These are phyloP conservation scores for Candida qinlingensis DNA, from an alignment of 805 yeast species.

Conservation along the genomic window DNA sequence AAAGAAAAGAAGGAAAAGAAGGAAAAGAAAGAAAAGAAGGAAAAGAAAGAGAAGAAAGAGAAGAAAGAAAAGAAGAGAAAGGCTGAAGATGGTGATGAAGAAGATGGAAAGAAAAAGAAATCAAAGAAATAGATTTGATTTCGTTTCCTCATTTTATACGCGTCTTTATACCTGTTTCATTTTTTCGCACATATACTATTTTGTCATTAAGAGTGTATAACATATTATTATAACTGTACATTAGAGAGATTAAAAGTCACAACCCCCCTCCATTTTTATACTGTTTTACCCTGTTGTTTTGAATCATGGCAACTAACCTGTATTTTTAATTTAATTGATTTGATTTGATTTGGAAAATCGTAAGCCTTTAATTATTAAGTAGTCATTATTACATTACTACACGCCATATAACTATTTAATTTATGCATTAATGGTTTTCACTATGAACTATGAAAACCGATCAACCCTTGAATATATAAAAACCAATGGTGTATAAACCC, in stretches of 20 bases:
- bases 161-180: too few species aligned
- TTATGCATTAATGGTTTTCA: too few species aligned
- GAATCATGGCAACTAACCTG: not conserved
- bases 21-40: conserved; percentile 51
- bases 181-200: too few species aligned
- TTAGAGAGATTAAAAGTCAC: too few species aligned
- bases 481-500: too few species aligned
- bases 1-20: conserved; percentile 44
- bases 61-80: conserved; percentile 49
- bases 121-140: conserved; percentile 32
- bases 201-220: too few species aligned
- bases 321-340: conserved; percentile 4
- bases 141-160: not conserved
- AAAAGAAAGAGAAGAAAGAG: conserved; percentile 59
- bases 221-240: too few species aligned
- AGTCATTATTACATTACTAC: too few species aligned
- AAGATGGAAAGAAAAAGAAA: conserved; percentile 46
- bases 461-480: too few species aligned
- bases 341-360: not conserved
- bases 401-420: too few species aligned
- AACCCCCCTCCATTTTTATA: not conserved
- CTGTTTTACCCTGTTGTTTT: not conserved
- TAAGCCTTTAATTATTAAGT: too few species aligned
- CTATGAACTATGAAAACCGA: too few species aligned
- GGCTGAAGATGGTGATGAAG: conserved; percentile 47